A percentile compares a stretch with the other conserved stretches of the same genome.
Evolutionary conservation across 352 stramenopile genomes (phyloP).

Genomic region (Globisporangium canariense): DNA sequence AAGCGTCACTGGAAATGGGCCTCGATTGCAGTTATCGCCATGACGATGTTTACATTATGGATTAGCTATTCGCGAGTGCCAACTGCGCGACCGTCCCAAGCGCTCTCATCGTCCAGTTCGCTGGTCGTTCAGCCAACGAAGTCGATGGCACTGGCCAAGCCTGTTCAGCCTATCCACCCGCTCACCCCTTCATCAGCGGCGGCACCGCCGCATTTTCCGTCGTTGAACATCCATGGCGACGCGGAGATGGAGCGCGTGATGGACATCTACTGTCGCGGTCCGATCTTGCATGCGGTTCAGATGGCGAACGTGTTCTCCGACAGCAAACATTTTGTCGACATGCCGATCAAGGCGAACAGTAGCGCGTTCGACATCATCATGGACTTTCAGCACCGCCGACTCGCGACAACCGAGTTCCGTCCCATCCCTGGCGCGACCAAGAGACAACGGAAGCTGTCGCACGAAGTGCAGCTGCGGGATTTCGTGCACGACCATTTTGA

Average conservation of each 20-base stretch:
- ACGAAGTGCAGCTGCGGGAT: conserved; percentile 39
- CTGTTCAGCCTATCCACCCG: not conserved
- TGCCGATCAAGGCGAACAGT: conserved; percentile 86
- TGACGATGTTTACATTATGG: not conserved
- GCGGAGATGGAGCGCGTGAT: conserved; percentile 53
- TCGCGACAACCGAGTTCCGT: conserved; percentile 56
- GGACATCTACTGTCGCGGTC: conserved; percentile 74
- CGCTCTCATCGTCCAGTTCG: not conserved
- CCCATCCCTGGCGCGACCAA: not conserved
- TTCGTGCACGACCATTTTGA: conserved; percentile 87
- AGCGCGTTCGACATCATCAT: conserved; percentile 65
- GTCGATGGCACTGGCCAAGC: not conserved
- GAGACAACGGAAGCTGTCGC: conserved; percentile 9
- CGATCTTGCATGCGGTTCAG: conserved; percentile 67
- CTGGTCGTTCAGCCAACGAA: not conserved
- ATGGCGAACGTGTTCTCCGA: conserved; percentile 80
- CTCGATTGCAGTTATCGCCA: not conserved
- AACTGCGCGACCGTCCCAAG: not conserved
- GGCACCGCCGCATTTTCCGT: conserved; percentile 13
- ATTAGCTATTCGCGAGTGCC: not conserved
- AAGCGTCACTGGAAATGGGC: conserved; percentile 9
- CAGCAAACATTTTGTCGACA: conserved; percentile 93
- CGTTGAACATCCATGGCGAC: conserved; percentile 27
- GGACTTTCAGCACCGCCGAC: conserved; percentile 54
- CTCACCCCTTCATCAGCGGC: not conserved